Percentiles rank a stretch among this genome's conserved stretches.
Evolutionary conservation across 805 yeast genomes (phyloP).

Genomic region (Cyberlindnera subsufficiens): DNA sequence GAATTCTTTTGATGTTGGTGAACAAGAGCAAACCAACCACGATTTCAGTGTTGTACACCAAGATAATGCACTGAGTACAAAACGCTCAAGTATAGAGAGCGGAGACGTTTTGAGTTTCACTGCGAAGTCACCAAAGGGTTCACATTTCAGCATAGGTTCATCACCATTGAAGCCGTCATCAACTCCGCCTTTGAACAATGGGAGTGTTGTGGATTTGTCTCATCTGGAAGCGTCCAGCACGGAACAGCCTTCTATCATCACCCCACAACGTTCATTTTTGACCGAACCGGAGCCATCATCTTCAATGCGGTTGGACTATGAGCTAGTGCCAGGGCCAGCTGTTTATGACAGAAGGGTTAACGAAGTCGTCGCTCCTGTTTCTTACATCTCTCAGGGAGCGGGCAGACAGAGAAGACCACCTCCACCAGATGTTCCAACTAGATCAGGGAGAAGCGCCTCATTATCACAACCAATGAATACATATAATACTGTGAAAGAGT

Average conservation of each 20-base stretch:
- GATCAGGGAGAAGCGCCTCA: conserved; percentile 33
- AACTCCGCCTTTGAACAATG: not conserved
- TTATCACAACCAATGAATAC: conserved; percentile 11
- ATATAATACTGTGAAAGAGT: conserved; percentile 16
- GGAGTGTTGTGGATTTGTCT: conserved; percentile 5
- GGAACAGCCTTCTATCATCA: not conserved
- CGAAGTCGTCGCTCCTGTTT: conserved; percentile 26
- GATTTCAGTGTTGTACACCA: conserved; percentile 16
- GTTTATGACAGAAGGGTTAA: conserved; percentile 35
- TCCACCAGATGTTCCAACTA: conserved; percentile 25
- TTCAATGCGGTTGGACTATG: conserved; percentile 1
- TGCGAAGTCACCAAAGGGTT: conserved; percentile 28
- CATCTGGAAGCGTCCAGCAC: not conserved
- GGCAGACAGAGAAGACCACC: conserved; percentile 28
- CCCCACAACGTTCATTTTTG: conserved; percentile 6
- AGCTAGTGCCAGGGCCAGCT: conserved; percentile 1
- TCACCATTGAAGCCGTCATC: conserved; percentile 5
- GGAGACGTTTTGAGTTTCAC: conserved; percentile 27
- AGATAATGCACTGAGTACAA: not conserved
- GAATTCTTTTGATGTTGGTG: conserved; percentile 10
- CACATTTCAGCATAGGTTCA: conserved; percentile 22
- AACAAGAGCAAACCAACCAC: conserved; percentile 4
- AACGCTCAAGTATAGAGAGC: conserved; percentile 10
- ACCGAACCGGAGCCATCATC: conserved; percentile 1
- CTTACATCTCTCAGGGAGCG: conserved; percentile 14